Conservation (phyloP, 2,329 filamentous ascomycete genomes). For the Colletotrichum sp. region DNA sequence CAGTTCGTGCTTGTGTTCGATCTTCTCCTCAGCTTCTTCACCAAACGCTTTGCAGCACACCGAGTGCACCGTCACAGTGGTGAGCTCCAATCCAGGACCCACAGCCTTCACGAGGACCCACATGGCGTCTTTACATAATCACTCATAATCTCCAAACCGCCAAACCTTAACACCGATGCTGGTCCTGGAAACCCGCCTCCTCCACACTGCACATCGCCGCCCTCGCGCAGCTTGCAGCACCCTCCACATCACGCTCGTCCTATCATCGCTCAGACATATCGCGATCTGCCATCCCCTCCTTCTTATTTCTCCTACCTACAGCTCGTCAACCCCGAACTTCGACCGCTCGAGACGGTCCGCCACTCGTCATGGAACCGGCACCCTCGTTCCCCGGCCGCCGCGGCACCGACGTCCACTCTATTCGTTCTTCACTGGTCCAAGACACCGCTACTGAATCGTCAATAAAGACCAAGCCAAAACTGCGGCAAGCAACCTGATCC, state of each 20-base stretch:
- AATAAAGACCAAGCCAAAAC: neutral
- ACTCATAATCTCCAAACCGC: neutral
- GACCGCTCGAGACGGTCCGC: slow-evolving; percentile 3
- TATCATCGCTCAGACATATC: slow-evolving; percentile 8
- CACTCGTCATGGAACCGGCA: neutral
- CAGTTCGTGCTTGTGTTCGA: neutral
- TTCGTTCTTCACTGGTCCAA: neutral
- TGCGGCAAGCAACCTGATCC: neutral
- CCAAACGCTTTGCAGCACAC: neutral
- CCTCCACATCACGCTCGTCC: neutral
- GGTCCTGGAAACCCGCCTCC: neutral
- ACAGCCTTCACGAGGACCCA: neutral
- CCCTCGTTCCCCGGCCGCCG: neutral
- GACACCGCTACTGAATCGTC: neutral
- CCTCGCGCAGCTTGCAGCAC: neutral
- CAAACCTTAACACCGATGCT: neutral
- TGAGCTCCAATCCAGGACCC: neutral
- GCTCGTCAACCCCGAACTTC: slow-evolving; percentile 11
- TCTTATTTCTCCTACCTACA: neutral
- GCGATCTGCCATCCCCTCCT: neutral
- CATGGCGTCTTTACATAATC: neutral
- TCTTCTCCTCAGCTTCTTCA: neutral
- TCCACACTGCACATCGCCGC: neutral
- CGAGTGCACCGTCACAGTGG: neutral
- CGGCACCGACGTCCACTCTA: neutral